Base-by-base conservation (phyloP, 192 early-diverging fungal genomes). In the Coemansia sp. region DNA sequence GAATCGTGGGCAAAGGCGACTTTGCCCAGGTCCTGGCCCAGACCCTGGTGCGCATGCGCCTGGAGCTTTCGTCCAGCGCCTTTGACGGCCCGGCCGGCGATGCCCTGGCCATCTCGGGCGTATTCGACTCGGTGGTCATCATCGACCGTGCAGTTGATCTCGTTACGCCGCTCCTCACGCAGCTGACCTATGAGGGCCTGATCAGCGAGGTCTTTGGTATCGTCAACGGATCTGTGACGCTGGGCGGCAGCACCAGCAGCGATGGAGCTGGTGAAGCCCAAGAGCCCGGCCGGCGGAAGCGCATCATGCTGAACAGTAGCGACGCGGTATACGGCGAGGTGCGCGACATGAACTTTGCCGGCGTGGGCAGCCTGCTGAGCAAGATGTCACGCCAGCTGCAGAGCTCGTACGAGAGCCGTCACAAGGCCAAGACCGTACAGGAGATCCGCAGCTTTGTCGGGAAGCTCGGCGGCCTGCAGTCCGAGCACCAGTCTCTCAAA, bases 131-230 rank as follows among this genome's bases (percentile, higher is more conserved):
- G 8, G 51, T 96, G 38, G 80, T 99, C 14, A 82, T 99, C 12
- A 79, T 99, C 29, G 96, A 99, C 50, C 78, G 94, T 2, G 79
- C 77, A 17, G 90, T 92, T 4, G 96, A 99, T 60, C 51, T 95
- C 34, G 74, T 92, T 26, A 96, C 92, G 4, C 94, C 92, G 7
- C 65, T 99, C 25, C 86, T 91, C 53, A 99, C 92, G 0, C 91
- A 94, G 61, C 75, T 97, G 46, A 97, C 96, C 0, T 99, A 97
- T 64, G 90, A 97, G 70, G 96, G 96, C 4, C 73, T 99, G 17
- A 83, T 99, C 49, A 94, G 96, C 66, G 96, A 98, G 62, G 78
- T 87, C 7, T 92, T 88, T 54, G 85, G 87, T 5, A 94, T 98
- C 29, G 62, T 69, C 21, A 74, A 67, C 54, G 64, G 71, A 14